Percentiles rank a stretch among this genome's conserved stretches.
Conservation (phyloP, 1,284 basidiomycete species). For the Cutaneotrichosporon sp. region DNA sequence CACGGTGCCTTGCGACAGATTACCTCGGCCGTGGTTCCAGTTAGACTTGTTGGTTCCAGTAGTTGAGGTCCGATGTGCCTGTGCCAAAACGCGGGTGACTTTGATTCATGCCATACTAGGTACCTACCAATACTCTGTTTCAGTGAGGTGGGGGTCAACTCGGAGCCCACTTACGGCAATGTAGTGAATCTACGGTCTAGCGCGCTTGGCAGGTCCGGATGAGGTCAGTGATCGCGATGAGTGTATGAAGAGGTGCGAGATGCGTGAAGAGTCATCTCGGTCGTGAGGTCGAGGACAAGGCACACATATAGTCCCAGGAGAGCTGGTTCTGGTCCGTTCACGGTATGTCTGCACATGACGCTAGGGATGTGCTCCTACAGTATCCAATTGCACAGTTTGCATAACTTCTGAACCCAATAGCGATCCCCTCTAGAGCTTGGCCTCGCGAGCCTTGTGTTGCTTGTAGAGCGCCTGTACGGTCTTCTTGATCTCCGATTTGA, state of each 20-base stretch:
- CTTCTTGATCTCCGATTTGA: constrained; percentile 25
- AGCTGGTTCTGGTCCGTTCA: too few relatives aligned
- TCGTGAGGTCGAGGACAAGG: too few relatives aligned
- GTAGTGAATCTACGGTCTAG: too few relatives aligned
- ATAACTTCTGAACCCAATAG: neutral
- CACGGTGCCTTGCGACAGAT: neutral
- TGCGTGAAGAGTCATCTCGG: too few relatives aligned
- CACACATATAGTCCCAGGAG: too few relatives aligned
- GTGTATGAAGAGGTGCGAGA: too few relatives aligned
- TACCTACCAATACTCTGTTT: neutral
- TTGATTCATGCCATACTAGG: neutral
- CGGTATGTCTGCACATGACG: too few relatives aligned
- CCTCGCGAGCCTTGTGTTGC: constrained; percentile 28
- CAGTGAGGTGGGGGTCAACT: neutral
- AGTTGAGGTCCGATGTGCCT: neutral
- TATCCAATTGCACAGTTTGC: too few relatives aligned
- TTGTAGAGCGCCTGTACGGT: constrained; percentile 21
- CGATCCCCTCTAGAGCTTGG: constrained; percentile 20
- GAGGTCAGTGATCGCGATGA: too few relatives aligned
- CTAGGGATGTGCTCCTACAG: too few relatives aligned
- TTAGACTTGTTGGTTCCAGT: neutral
- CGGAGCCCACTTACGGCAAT: too few relatives aligned
- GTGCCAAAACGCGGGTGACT: neutral
- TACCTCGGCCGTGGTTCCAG: neutral
- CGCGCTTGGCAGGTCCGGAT: too few relatives aligned